Conservation (phyloP, 2,329 filamentous ascomycete genomes). For the Laburnicola sp. region DNA sequence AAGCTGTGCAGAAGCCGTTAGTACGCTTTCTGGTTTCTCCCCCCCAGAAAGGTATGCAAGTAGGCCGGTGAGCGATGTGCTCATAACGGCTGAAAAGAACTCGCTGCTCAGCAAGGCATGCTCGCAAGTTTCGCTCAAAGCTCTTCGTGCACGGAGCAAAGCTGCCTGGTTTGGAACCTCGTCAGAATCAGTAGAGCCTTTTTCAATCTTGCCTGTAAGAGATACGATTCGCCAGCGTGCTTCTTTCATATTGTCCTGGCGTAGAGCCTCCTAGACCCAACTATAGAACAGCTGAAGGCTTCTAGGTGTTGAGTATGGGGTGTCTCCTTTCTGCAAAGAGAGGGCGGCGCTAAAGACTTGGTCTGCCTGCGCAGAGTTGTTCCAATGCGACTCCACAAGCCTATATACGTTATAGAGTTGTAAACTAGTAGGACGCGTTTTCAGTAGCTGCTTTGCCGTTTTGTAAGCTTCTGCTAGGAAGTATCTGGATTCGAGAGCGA, state of each 20-base stretch:
- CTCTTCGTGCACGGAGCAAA: constrained; percentile 21
- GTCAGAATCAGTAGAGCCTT: background rate
- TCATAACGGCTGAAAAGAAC: constrained; percentile 52
- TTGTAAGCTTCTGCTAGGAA: constrained; percentile 64
- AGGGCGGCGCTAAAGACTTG: constrained; percentile 71
- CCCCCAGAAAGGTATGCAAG: constrained; percentile 65
- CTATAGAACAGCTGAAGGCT: constrained; percentile 58
- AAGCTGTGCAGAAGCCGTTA: constrained; percentile 44
- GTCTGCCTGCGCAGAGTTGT: constrained; percentile 60
- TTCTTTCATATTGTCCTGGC: constrained; percentile 38
- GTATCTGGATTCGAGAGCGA: constrained; percentile 67
- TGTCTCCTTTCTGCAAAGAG: constrained; percentile 55
- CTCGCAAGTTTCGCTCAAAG: constrained; percentile 48
- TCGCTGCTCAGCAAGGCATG: constrained; percentile 55
- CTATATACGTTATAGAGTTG: constrained; percentile 79
- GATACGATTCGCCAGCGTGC: constrained; percentile 43
- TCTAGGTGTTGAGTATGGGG: constrained; percentile 56
- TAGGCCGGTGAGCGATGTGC: constrained; percentile 65
- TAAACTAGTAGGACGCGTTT: constrained; percentile 64
- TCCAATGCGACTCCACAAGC: constrained; percentile 66
- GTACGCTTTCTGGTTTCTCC: constrained; percentile 38
- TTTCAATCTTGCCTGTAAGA: constrained; percentile 23
- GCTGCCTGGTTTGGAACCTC: constrained; percentile 14
- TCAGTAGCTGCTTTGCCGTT: constrained; percentile 73
- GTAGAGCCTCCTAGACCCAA: constrained; percentile 67